These are phyloP conservation scores for Penicillium riverlandense DNA, from an alignment of 495 filamentous ascomycete genomes.

Conservation along the genomic window DNA sequence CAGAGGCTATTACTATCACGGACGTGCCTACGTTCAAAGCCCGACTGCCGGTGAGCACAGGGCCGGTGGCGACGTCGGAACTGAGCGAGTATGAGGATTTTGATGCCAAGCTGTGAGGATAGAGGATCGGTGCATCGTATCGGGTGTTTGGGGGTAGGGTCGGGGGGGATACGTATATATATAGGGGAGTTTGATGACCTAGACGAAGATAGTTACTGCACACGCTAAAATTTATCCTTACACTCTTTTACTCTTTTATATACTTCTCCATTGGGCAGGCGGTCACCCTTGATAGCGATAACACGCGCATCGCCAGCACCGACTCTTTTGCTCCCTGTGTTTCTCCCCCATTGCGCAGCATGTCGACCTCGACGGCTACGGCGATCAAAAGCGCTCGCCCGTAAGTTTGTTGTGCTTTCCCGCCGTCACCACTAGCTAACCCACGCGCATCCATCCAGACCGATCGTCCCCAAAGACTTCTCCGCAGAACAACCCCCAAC, in stretches of 20 bases:
- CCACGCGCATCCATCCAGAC: slow-evolving; percentile 35
- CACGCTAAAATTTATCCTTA: background rate
- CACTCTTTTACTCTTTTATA: background rate
- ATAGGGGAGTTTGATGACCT: background rate
- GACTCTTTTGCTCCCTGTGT: background rate
- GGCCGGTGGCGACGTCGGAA: slow-evolving; percentile 62
- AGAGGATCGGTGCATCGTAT: slow-evolving; percentile 1
- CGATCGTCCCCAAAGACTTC: slow-evolving; percentile 74
- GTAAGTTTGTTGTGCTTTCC: slow-evolving; percentile 22
- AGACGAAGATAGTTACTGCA: background rate
- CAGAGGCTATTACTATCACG: slow-evolving; percentile 48
- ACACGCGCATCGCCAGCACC: slow-evolving; percentile 1
- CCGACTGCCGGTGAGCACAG: slow-evolving; percentile 56
- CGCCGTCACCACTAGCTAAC: background rate
- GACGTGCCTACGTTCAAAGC: slow-evolving; percentile 76
- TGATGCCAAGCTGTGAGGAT: slow-evolving; percentile 63
- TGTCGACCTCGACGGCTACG: slow-evolving; percentile 68
- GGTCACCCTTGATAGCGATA: slow-evolving; percentile 14
- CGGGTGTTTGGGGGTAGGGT: slow-evolving; percentile 1
- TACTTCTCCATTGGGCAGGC: slow-evolving; percentile 1
- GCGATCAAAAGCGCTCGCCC: slow-evolving; percentile 67
- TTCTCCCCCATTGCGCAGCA: slow-evolving; percentile 25
- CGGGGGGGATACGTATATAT: slow-evolving; percentile 1
- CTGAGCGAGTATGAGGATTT: slow-evolving; percentile 77
- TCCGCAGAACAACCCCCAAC: slow-evolving; percentile 82